Percentiles rank a stretch among this genome's conserved stretches.
These are phyloP conservation scores for Vitis hybrid DNA, from an alignment of 177 flowering plant genomes.

Conservation along the genomic window DNA sequence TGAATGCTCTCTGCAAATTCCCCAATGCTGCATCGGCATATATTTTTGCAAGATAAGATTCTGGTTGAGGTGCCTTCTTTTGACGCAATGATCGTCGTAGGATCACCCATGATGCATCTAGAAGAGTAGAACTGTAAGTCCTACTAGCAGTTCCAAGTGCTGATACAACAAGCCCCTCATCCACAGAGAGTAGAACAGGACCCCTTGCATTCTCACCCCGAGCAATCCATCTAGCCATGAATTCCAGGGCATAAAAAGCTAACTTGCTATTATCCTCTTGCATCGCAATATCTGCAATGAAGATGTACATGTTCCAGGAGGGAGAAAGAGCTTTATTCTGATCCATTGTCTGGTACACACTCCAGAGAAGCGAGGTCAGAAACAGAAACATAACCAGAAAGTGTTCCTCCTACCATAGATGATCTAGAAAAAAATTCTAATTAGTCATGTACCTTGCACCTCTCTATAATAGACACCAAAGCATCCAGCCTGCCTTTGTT, in stretches of 20 bases:
- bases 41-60: no score
- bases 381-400: not conserved
- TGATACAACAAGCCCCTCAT: no score
- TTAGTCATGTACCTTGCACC: conserved; percentile 72
- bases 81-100: no score
- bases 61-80: no score
- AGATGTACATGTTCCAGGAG: conserved; percentile 57
- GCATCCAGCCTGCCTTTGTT: conserved; percentile 59
- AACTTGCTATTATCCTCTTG: conserved; percentile 71
- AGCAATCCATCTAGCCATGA: conserved; percentile 81
- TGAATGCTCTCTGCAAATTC: no score
- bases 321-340: conserved; percentile 90
- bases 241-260: conserved; percentile 71
- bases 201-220: conserved; percentile 59
- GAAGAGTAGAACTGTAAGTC: no score
- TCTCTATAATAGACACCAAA: conserved; percentile 76
- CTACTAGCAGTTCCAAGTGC: no score
- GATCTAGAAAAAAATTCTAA: not conserved
- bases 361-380: conserved; percentile 1
- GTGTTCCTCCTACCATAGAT: not conserved
- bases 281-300: conserved; percentile 52
- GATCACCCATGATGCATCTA: no score
- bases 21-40: no score
- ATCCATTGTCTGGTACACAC: conserved; percentile 59
- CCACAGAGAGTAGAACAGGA: conserved; percentile 23